These are phyloP conservation scores for Venturia nashicola DNA, from an alignment of 2,329 filamentous ascomycete genomes.

Conservation along the genomic window DNA sequence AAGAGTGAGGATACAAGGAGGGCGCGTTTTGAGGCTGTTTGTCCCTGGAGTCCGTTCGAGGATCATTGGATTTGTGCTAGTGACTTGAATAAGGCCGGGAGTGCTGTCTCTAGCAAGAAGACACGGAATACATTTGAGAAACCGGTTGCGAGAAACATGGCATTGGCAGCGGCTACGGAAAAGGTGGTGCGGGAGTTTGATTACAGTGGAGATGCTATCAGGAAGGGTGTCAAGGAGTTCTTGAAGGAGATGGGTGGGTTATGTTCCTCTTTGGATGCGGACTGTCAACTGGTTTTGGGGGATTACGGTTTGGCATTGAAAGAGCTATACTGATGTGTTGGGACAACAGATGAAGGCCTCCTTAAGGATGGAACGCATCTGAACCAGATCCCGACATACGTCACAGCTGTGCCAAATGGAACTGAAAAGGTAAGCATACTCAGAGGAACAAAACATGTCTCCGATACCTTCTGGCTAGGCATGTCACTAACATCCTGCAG, in stretches of 20 bases:
- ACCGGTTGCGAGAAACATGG: conserved; percentile 1
- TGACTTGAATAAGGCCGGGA: background rate
- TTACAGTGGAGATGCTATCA: conserved; percentile 65
- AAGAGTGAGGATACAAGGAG: background rate
- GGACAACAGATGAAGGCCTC: conserved; percentile 60
- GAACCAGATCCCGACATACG: conserved; percentile 95
- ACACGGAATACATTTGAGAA: conserved; percentile 2
- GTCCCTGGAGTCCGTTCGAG: conserved; percentile 6
- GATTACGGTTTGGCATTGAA: background rate
- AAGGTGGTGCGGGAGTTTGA: conserved; percentile 77
- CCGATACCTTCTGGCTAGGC: conserved; percentile 6
- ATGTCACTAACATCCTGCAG: conserved; percentile 32
- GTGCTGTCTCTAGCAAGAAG: background rate
- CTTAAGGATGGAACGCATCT: conserved; percentile 65
- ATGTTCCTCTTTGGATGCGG: background rate
- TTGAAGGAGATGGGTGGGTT: conserved; percentile 64
- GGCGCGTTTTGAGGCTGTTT: background rate
- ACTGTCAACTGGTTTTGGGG: conserved; percentile 8
- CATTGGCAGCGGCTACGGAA: conserved; percentile 56
- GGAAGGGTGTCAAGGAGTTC: conserved; percentile 73
- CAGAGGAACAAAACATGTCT: background rate
- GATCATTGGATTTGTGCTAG: conserved; percentile 8
- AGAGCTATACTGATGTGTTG: background rate
- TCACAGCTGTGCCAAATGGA: conserved; percentile 90
- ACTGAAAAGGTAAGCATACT: conserved; percentile 68